phyloP scores from a whole-genome alignment of 495 filamentous ascomycete species.

The Massariosphaeria phaeospora region DNA sequence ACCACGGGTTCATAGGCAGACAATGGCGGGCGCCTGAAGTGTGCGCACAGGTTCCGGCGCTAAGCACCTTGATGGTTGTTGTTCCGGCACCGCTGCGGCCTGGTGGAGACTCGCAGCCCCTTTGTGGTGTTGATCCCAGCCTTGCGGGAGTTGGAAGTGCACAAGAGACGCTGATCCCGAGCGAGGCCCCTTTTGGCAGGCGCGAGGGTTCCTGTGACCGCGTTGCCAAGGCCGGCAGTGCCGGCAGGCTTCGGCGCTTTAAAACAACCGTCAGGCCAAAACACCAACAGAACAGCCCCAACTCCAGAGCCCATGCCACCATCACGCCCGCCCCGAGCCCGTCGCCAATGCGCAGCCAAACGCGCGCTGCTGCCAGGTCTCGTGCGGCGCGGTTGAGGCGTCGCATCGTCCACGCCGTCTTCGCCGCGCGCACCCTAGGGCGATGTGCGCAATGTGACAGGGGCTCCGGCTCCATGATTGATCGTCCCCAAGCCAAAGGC shows the following conservation, averaged over 20 bases:
- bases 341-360: background rate
- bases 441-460: background rate
- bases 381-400: background rate
- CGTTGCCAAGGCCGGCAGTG: background rate
- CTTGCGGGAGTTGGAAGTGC: too few relatives aligned
- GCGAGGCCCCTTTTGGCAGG: background rate
- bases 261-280: slow-evolving; percentile 20
- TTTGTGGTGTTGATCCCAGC: too few relatives aligned
- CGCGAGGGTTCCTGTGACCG: background rate
- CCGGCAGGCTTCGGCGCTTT: background rate
- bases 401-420: background rate
- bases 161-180: too few relatives aligned
- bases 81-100: too few relatives aligned
- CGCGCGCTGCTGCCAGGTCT: background rate
- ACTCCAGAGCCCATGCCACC: background rate
- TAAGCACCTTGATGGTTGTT: too few relatives aligned
- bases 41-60: too few relatives aligned
- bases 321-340: background rate
- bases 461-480: slow-evolving; percentile 1
- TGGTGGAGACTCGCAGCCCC: too few relatives aligned
- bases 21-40: too few relatives aligned
- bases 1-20: too few relatives aligned
- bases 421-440: background rate
- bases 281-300: slow-evolving; percentile 23
- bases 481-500: slow-evolving; percentile 9